Base-by-base conservation (phyloP, 257 asterid genomes). In the Rehmannia glutinosa region DNA sequence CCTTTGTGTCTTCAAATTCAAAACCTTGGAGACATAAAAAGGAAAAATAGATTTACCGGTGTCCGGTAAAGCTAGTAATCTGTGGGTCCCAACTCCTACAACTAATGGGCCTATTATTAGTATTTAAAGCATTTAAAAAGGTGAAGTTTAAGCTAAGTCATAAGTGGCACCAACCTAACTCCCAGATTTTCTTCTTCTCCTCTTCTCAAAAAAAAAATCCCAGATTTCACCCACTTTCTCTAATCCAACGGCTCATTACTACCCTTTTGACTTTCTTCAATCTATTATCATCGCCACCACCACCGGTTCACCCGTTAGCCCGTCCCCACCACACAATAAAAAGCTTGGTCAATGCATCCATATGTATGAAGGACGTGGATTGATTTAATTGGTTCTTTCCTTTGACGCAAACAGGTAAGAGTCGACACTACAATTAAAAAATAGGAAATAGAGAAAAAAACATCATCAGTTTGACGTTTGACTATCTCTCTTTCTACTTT, bases 221-320 rank as follows among this genome's bases (percentile, higher is more conserved):
- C n/a, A n/a, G n/a, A n/a, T n/a, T n/a, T n/a, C n/a, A n/a, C 27
- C 57, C 53, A 63, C 33, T 56, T 8, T 13, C 33, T 69, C 45
- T 58, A 19, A 83, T 81, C 84, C 79, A 87, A 87, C 95, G 91
- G 89, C 84, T 85, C 87, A 82, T 81, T 72, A 77, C 77, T 60
- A 9, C 9, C 71, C 84, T 71, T 83, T 89, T 90, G 95, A 85
- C 93, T 87, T 87, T 83, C 3, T 73, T 54, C 5, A 23, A n/a
- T 36, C 25, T 13, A 10, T 8, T 45, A 42, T 53, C 62, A 54
- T 58, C 69, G 27, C 33, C 60, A 68, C 72, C 69, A 38, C 62
- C 77, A 76, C 81, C 68, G 66, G 42, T 70, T 74, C 65, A 58
- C 74, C 79, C 61, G 17, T 61, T 75, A 70, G 30, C 70, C 66